Base-by-base conservation (phyloP, 2,329 filamentous ascomycete genomes). In the Pseudogymnoascus sp. region DNA sequence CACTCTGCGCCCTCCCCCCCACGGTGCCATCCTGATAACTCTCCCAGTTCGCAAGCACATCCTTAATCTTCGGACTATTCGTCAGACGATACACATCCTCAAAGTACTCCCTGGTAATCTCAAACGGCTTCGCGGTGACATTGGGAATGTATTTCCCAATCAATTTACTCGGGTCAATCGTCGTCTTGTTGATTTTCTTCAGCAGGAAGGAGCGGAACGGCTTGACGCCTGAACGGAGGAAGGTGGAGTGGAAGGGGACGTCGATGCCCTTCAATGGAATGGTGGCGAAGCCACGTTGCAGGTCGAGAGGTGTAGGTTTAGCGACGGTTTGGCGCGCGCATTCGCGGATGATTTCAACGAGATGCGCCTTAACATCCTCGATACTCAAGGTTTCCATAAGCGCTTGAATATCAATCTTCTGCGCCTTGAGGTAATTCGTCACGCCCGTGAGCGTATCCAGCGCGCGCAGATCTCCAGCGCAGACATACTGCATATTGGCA, bases 171-270 rank as follows among this genome's bases (percentile, higher is more conserved):
- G 94, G 94, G 74, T 99, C 94, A 74, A 99, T 97, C 60, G 90
- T 95, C 24, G 92, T 97, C 85, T 96, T 96, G 83, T 97, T 92
- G 79, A 99, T 97, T 85, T 99, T 99, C 89, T 97, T 99, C 70
- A 97, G 87, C 73, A 99, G 77, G 85, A 99, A 99, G 47, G 88
- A 93, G 68, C 94, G 85, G 91, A 99, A 99, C 54, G 95, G 94
- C 83, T 99, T 99, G 76, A 99, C 94, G 70, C 94, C 95, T 39
- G 92, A 96, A 61, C 95, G 90, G 77, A 99, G 79, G 83, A 99
- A 99, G 15, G 94, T 99, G 69, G 89, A 94, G 83, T 99, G 94
- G 90, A 99, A 99, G 47, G 94, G 94, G 72, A 97, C 95, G 71
- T 99, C 94, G 69, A 99, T 99, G 66, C 95, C 95, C 72, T 89